Evolutionary conservation across 2,329 filamentous ascomycete genomes (phyloP), one percentile per base, ranked within the genome.

Genomic region (Epichloe sp.): DNA sequence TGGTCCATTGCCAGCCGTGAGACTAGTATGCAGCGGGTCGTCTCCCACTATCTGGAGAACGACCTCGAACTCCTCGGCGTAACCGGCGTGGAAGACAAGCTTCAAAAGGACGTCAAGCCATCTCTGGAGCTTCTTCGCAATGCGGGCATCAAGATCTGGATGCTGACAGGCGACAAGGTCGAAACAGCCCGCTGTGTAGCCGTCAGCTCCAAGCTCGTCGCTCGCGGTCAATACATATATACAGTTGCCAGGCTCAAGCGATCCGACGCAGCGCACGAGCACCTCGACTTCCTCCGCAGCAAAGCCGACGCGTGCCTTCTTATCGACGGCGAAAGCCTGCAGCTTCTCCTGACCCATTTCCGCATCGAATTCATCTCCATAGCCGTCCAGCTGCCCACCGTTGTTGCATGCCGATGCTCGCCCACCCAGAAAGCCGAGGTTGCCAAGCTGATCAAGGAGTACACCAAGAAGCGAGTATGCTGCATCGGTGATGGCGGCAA

Each of bases 61-160:
- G 86, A 95, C 56, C 75, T 98, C 0, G 93, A 98, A 64, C 79
- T 98, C 5, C 78, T 97, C 1, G 93, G 93, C n/a, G 90, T 98
- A 12, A 98, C 93, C 1, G 93, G 93, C 56, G 93, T 98, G 0
- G 94, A 98, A 67, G 93, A 98, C 68, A 95, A 95, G 64, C 78
- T 98, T 12, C 93, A 98, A 65, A 83, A 83, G 56, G 89, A 97
- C 62, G 93, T 98, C 62, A 98, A 97, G 66, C 86, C 91, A 1
- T 95, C 89, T 0, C 76, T 98, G 5, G 94, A 98, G 67, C 79
- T 98, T 5, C 78, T 98, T 49, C 87, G 93, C 57, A 98, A 98
- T 61, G 93, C 93, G 0, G 93, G 93, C 26, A 93, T 98, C 70
- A 97, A 97, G 68, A 97, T 98, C 48, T 98, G 93, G 93, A 98